Evolutionary conservation across 2,329 filamentous ascomycete species (phyloP).

Genomic region (Claviceps citrina): DNA sequence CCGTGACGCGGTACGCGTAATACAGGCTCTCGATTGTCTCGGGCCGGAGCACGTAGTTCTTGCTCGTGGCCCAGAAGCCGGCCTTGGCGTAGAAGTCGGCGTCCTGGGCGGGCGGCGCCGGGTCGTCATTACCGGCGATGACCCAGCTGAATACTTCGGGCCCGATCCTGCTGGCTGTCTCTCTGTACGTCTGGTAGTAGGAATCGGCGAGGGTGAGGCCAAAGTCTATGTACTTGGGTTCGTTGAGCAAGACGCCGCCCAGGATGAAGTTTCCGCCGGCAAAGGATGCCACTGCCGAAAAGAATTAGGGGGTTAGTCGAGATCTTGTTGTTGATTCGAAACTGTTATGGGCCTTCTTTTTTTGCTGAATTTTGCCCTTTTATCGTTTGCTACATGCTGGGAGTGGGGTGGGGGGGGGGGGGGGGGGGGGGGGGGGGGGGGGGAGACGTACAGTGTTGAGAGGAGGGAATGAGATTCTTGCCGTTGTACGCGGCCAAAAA

Average conservation of each 20-base stretch:
- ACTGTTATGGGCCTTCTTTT: too few relatives aligned
- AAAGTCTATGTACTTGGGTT: constrained; percentile 54
- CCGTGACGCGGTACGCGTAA: constrained; percentile 71
- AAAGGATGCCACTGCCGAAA: constrained; percentile 54
- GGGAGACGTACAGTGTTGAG: constrained; percentile 38
- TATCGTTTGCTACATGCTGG: too few relatives aligned
- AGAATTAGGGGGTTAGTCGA: too few relatives aligned
- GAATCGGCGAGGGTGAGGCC: constrained; percentile 56
- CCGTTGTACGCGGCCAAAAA: constrained; percentile 48
- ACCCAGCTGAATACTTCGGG: constrained; percentile 58
- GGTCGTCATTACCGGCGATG: constrained; percentile 25
- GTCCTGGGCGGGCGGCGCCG: constrained; percentile 27
- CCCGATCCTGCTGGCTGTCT: constrained; percentile 57
- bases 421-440: too few relatives aligned
- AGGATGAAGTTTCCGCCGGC: constrained; percentile 76
- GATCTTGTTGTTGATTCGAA: too few relatives aligned
- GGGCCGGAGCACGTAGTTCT: constrained; percentile 53
- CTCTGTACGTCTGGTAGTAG: constrained; percentile 61
- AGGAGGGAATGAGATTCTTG: constrained; percentile 25
- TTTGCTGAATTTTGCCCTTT: too few relatives aligned
- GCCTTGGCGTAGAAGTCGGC: constrained; percentile 57
- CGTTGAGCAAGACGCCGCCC: constrained; percentile 53
- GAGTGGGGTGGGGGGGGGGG: too few relatives aligned
- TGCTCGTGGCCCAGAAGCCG: constrained; percentile 9
- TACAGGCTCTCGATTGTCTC: constrained; percentile 77